These are phyloP conservation scores for Pichia sp. DNA, from an alignment of 1,139 yeast genomes.

Conservation along the genomic window DNA sequence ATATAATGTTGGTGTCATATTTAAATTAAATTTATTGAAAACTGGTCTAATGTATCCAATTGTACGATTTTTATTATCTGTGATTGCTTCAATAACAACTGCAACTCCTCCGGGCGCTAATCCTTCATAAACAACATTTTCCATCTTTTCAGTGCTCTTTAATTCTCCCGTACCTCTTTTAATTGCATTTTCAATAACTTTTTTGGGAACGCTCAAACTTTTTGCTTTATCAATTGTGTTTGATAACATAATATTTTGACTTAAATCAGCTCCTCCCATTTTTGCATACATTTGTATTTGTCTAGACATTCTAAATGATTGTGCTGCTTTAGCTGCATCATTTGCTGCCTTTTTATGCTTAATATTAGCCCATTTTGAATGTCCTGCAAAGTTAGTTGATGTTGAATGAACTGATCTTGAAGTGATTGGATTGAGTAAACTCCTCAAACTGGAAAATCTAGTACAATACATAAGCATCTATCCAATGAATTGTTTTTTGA, in stretches of 20 bases:
- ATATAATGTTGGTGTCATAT: constrained; percentile 69
- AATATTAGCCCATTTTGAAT: constrained; percentile 92
- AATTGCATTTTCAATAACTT: constrained; percentile 78
- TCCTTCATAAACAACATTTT: constrained; percentile 70
- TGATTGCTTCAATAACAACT: constrained; percentile 72
- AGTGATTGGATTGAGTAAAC: not conserved
- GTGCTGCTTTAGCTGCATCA: constrained; percentile 69
- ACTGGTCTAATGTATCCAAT: constrained; percentile 70
- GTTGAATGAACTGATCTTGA: constrained; percentile 1
- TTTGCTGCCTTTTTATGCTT: constrained; percentile 91
- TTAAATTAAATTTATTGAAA: constrained; percentile 59
- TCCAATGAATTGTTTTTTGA: not conserved
- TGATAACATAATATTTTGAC: constrained; percentile 58
- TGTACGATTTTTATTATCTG: constrained; percentile 84
- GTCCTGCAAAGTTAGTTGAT: constrained; percentile 47
- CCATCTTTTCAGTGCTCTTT: constrained; percentile 34
- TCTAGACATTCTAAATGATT: constrained; percentile 66
- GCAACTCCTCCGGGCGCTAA: constrained; percentile 92
- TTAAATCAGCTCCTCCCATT: constrained; percentile 57
- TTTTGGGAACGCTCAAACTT: constrained; percentile 72
- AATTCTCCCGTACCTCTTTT: constrained; percentile 72
- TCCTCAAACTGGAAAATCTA: not conserved
- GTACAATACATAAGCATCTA: not conserved
- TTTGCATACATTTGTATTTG: constrained; percentile 71
- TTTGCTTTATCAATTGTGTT: constrained; percentile 76